Evolutionary conservation across 2,329 filamentous ascomycete species (phyloP).

Genomic region (Ceratocystis huliohia): DNA sequence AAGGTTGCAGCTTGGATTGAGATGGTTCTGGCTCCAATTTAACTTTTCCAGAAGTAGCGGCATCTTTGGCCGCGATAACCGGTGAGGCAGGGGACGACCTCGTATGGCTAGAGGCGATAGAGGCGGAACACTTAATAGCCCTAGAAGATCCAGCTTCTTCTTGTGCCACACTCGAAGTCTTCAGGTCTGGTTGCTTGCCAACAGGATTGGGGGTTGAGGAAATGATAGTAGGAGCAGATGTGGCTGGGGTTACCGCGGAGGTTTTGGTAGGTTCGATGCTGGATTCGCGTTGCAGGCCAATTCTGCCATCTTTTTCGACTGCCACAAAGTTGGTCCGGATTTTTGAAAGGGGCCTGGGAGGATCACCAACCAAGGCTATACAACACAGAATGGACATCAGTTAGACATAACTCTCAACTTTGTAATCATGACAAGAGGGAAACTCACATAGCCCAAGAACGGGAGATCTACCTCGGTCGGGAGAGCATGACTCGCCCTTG

Average conservation of each 20-base stretch:
- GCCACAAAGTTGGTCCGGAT: constrained; percentile 64
- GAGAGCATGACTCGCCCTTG: constrained; percentile 41
- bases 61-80: neutral
- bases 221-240: neutral
- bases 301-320: constrained; percentile 51
- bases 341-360: constrained; percentile 57
- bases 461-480: constrained; percentile 58
- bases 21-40: neutral
- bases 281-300: constrained; percentile 38
- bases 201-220: neutral
- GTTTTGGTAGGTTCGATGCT: constrained; percentile 31
- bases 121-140: neutral
- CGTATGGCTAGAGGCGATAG: neutral
- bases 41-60: neutral
- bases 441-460: constrained; percentile 36
- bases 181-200: neutral
- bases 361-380: constrained; percentile 27
- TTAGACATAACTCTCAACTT: neutral
- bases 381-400: constrained; percentile 17
- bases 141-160: neutral
- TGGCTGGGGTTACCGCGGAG: constrained; percentile 22
- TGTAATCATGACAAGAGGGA: constrained; percentile 23
- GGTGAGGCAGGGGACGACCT: neutral
- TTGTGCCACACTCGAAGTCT: neutral
- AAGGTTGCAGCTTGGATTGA: neutral